A percentile compares a stretch with the other conserved stretches of the same genome.
Conservation (phyloP, 768 basidiomycete species). For the Dacryopinax primogenitus region DNA sequence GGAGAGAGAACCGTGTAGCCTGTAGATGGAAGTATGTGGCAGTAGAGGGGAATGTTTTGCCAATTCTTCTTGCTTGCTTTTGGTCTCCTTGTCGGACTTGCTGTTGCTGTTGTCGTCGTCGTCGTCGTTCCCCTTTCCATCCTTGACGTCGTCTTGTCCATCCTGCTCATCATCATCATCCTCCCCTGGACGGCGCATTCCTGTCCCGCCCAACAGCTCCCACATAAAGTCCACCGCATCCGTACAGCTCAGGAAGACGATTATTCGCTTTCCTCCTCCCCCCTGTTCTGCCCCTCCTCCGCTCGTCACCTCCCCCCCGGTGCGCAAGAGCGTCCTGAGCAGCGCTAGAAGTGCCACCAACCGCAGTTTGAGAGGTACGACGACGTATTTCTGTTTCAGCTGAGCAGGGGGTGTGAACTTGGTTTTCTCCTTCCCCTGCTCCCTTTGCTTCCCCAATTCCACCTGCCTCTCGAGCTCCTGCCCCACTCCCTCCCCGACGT, state of each 20-base stretch:
- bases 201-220: conserved; percentile 59
- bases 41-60: conserved; percentile 60
- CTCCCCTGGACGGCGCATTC: conserved; percentile 40
- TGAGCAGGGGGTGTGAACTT: conserved; percentile 92
- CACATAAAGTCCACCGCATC: conserved; percentile 98
- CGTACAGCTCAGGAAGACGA: conserved; percentile 93
- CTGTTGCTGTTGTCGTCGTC: conserved; percentile 23
- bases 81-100: conserved; percentile 23
- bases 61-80: conserved; percentile 30
- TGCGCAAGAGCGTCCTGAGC: conserved; percentile 67
- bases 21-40: conserved; percentile 68
- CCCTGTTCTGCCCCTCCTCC: conserved; percentile 20
- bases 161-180: conserved; percentile 13
- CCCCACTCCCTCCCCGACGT: conserved; percentile 8
- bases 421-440: conserved; percentile 18
- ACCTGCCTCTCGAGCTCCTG: not conserved
- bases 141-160: conserved; percentile 15
- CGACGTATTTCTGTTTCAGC: conserved; percentile 76
- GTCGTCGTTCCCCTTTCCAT: conserved; percentile 21
- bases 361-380: conserved; percentile 87
- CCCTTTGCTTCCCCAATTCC: conserved; percentile 23
- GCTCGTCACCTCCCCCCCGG: conserved; percentile 27
- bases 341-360: conserved; percentile 81
- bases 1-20: conserved; percentile 86
- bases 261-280: conserved; percentile 43